phyloP scores from a whole-genome alignment of 441 rosid species.

The Kokia cookei region DNA sequence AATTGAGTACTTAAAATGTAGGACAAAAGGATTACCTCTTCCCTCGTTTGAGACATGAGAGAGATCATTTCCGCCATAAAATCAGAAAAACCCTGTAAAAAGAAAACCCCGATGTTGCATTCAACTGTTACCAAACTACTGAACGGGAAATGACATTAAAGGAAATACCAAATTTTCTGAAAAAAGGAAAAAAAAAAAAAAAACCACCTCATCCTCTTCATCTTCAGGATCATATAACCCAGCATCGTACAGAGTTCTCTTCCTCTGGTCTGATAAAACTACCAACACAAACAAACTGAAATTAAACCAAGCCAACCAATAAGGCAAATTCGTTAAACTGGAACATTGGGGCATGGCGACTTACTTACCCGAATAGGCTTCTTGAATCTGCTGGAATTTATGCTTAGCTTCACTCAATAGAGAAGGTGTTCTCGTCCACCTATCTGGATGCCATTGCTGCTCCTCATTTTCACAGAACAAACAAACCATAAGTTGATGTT shows the following conservation, averaged over 20 bases:
- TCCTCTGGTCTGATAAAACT: slow-evolving; percentile 65
- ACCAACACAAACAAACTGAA: background rate
- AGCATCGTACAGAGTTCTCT: slow-evolving; percentile 53
- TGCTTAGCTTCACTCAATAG: slow-evolving; percentile 47
- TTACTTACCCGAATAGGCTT: slow-evolving; percentile 65
- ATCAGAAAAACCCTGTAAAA: slow-evolving; percentile 54
- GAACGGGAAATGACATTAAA: background rate
- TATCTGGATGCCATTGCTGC: slow-evolving; percentile 90
- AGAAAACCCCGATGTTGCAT: background rate
- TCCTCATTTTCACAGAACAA: background rate
- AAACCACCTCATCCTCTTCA: slow-evolving; percentile 48
- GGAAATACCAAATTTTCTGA: background rate
- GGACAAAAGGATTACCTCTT: slow-evolving; percentile 34
- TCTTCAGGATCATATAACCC: slow-evolving; percentile 54
- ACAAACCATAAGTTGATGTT: background rate
- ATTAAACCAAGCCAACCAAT: background rate
- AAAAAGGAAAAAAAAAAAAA: background rate
- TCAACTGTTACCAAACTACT: background rate
- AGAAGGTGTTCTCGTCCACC: slow-evolving; percentile 50
- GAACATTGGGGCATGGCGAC: background rate
- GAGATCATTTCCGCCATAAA: slow-evolving; percentile 61
- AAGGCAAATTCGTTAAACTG: background rate
- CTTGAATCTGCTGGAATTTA: slow-evolving; percentile 69
- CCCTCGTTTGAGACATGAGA: slow-evolving; percentile 49
- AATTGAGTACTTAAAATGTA: background rate